phyloP scores from a whole-genome alignment of 352 stramenopile genomes.

The Phytophthora pisi region DNA sequence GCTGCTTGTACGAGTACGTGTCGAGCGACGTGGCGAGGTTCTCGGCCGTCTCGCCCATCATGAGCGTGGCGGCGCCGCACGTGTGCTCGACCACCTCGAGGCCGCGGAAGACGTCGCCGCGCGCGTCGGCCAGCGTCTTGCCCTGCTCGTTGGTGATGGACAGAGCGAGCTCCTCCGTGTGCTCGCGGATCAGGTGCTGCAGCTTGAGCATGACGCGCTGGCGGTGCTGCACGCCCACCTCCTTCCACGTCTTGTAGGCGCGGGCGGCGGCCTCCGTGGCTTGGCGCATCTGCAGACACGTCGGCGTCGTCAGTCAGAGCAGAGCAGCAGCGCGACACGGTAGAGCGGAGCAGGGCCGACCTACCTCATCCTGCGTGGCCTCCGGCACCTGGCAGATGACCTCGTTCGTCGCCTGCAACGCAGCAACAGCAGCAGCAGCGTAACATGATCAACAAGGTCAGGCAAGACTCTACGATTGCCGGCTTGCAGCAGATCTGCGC shows the following conservation, averaged over 20 bases:
- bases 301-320: neutral
- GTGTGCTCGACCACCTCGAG: constrained; percentile 89
- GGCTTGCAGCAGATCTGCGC: constrained; percentile 20
- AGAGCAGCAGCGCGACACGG: neutral
- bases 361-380: constrained; percentile 81
- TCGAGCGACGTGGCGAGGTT: constrained; percentile 93
- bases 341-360: neutral
- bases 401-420: constrained; percentile 80
- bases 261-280: constrained; percentile 77
- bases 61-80: constrained; percentile 77
- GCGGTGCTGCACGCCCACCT: constrained; percentile 93
- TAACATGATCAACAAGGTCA: neutral
- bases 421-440: constrained; percentile 1
- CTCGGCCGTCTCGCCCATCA: constrained; percentile 96
- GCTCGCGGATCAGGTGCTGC: constrained; percentile 94
- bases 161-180: constrained; percentile 94
- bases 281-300: constrained; percentile 72
- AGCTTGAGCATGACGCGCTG: constrained; percentile 97
- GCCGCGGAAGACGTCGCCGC: constrained; percentile 97
- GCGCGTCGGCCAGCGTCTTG: constrained; percentile 95
- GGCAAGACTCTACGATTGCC: too few relatives aligned
- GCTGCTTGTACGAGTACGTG: constrained; percentile 96
- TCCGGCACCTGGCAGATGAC: constrained; percentile 88
- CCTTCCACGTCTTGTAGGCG: constrained; percentile 94
- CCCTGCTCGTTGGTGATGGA: constrained; percentile 94